Evolutionary conservation across 2,329 filamentous ascomycete genomes (phyloP).

Genomic region (Xylariales sp.): DNA sequence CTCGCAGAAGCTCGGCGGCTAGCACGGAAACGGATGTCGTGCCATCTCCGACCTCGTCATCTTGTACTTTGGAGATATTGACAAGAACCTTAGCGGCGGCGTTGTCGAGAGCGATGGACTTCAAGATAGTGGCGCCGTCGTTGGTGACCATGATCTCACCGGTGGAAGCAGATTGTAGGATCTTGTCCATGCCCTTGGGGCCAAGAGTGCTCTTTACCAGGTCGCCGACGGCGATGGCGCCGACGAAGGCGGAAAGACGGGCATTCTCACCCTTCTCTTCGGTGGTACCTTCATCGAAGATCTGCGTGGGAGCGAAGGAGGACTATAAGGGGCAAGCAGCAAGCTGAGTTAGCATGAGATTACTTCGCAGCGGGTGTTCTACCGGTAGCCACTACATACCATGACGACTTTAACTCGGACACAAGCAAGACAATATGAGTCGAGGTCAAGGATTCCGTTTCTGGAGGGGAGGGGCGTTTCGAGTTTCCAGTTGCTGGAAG

Average conservation of each 20-base stretch:
- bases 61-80: slow-evolving; percentile 99
- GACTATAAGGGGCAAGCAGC: slow-evolving; percentile 23
- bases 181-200: slow-evolving; percentile 99
- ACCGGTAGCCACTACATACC: too few species aligned
- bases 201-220: slow-evolving; percentile 96
- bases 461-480: too few species aligned
- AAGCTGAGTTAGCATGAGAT: too few species aligned
- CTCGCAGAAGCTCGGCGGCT: slow-evolving; percentile 88
- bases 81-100: slow-evolving; percentile 97
- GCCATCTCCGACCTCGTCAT: slow-evolving; percentile 96
- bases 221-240: slow-evolving; percentile 95
- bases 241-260: slow-evolving; percentile 95
- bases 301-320: slow-evolving; percentile 87
- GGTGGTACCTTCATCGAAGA: slow-evolving; percentile 94
- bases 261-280: slow-evolving; percentile 99
- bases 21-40: slow-evolving; percentile 97
- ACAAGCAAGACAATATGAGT: too few species aligned
- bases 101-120: slow-evolving; percentile 97
- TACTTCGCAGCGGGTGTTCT: too few species aligned
- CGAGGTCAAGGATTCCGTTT: too few species aligned
- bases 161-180: slow-evolving; percentile 90
- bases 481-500: too few species aligned
- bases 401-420: slow-evolving; percentile 1
- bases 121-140: slow-evolving; percentile 96
- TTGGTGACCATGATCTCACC: slow-evolving; percentile 98